phyloP scores from a whole-genome alignment of 441 rosid genomes.

The Populus trichocarpa region DNA sequence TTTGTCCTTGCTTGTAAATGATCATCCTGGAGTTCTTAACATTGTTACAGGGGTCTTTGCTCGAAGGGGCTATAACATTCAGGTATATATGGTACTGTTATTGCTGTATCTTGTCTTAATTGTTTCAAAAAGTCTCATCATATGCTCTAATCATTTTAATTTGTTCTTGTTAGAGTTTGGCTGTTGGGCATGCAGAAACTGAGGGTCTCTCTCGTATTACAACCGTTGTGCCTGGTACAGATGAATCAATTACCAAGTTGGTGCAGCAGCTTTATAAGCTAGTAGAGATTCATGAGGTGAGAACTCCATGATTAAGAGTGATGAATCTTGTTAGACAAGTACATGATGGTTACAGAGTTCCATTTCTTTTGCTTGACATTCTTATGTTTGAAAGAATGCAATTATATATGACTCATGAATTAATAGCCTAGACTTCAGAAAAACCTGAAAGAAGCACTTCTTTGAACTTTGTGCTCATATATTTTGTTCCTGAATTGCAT shows the following conservation, averaged over 20 bases:
- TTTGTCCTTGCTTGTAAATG: constrained; percentile 76
- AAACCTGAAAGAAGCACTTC: neutral
- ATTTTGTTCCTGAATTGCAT: neutral
- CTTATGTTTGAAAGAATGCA: neutral
- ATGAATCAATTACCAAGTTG: constrained; percentile 81
- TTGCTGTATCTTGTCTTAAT: constrained; percentile 9
- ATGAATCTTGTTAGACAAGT: neutral
- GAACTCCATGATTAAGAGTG: constrained; percentile 3
- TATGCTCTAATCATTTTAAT: constrained; percentile 17
- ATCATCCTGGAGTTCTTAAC: constrained; percentile 83
- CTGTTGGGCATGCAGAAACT: constrained; percentile 81
- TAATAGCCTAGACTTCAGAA: neutral
- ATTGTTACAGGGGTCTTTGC: constrained; percentile 78
- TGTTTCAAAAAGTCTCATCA: constrained; percentile 11
- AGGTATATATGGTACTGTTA: constrained; percentile 38
- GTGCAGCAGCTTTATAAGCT: constrained; percentile 81
- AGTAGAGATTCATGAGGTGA: constrained; percentile 77
- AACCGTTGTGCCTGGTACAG: constrained; percentile 83
- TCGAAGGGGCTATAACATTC: constrained; percentile 88
- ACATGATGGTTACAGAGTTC: neutral
- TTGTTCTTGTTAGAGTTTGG: constrained; percentile 62
- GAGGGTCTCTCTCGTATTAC: constrained; percentile 85
- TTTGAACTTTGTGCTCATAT: neutral
- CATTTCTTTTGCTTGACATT: neutral
- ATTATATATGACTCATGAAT: neutral